Base-by-base conservation (phyloP, 228 moss, liverwort and hornwort species). In the Sphagnum fallax region DNA sequence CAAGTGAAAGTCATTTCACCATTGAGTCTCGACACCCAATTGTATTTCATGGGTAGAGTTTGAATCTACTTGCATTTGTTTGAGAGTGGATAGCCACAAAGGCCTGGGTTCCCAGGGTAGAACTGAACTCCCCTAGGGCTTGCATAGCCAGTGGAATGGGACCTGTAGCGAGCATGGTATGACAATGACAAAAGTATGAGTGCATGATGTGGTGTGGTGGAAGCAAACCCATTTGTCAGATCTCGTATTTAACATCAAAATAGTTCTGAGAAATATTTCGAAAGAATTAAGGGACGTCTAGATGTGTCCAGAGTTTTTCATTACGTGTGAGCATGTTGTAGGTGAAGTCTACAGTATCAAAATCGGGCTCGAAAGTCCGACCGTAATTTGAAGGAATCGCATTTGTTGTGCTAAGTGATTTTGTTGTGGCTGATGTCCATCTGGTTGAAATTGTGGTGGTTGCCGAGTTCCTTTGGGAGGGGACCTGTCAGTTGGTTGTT, bases 281-380 rank as follows among this genome's bases (percentile, higher is more conserved):
- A 32, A 32, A 32, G 32, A 32, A 32, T 32, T 32, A 32, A 32
- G 32, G 32, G 32, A 32, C 32, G 32, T 32, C 32, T 32, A 32
- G 32, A 32, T 32, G 32, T 32, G 32, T 32, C 32, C 32, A 32
- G 32, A 32, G 32, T 32, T 32, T 32, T 32, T 4, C 10, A 68
- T 5, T 53, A 81, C 71, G 58, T 62, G 74, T 51, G 49, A 77
- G 77, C 62, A 71, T 62, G 62, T 81, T 81, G 69, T 77, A 74
- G 57, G 32, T 32, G 32, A 32, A 32, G 32, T 32, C 32, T 32
- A 32, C 32, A 32, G 32, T 32, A 32, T 32, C 32, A 32, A 32
- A 32, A 32, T 32, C 32, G 32, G 32, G 32, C 32, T 32, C 32
- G 32, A 32, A 32, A 32, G 32, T 32, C 32, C 32, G 81, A 5